Percentiles rank a stretch among this genome's conserved stretches.
Evolutionary conservation across 768 basidiomycete species (phyloP).

Genomic region (Stropharia rugosoannulata): DNA sequence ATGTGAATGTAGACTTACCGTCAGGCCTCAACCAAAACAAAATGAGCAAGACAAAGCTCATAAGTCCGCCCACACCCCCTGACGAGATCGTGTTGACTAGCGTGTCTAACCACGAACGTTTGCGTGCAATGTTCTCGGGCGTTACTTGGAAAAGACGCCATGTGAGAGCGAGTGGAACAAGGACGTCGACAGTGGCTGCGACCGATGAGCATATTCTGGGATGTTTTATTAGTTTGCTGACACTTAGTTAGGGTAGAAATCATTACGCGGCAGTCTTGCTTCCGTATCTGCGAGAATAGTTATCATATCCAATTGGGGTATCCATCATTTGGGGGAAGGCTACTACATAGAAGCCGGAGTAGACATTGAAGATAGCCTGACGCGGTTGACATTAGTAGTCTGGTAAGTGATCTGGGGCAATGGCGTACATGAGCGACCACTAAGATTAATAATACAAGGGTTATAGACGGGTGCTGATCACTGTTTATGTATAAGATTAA

Average conservation of each 20-base stretch:
- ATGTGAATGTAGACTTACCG: slow-evolving; percentile 6
- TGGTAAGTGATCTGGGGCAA: neutral
- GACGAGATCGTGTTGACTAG: slow-evolving; percentile 21
- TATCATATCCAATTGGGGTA: slow-evolving; percentile 7
- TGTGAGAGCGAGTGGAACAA: neutral
- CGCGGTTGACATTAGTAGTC: neutral
- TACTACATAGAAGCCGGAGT: slow-evolving; percentile 21
- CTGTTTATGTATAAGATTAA: slow-evolving; percentile 6
- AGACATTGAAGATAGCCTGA: slow-evolving; percentile 20
- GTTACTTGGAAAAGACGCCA: slow-evolving; percentile 3
- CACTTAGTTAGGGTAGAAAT: neutral
- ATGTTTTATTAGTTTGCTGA: neutral
- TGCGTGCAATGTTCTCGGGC: neutral
- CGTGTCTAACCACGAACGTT: slow-evolving; percentile 15
- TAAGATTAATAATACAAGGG: slow-evolving; percentile 12
- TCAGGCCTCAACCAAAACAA: slow-evolving; percentile 19
- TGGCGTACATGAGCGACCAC: slow-evolving; percentile 17
- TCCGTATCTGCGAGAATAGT: slow-evolving; percentile 13
- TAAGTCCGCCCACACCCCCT: slow-evolving; percentile 19
- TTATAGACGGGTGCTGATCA: slow-evolving; percentile 13
- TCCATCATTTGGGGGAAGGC: slow-evolving; percentile 6
- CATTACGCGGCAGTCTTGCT: slow-evolving; percentile 16
- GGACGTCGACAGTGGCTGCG: neutral
- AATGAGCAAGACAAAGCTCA: slow-evolving; percentile 15
- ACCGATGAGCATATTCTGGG: neutral